A percentile compares a stretch with the other conserved stretches of the same genome.
Conservation (phyloP, 129 eudicot genomes). For the Pulicaria dysenterica region DNA sequence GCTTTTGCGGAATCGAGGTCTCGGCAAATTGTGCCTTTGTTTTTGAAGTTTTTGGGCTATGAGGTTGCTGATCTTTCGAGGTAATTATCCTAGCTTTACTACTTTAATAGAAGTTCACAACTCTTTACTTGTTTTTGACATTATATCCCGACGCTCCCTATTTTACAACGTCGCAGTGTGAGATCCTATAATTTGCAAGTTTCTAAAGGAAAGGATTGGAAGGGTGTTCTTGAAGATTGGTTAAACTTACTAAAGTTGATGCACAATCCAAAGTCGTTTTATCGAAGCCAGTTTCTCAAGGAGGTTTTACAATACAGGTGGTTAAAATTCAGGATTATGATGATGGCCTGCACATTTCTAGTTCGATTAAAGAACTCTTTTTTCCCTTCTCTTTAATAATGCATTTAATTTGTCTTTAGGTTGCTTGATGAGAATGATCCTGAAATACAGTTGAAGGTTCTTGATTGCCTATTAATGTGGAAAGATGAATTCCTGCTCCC, state of each 20-base stretch:
- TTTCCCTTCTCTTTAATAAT: no score
- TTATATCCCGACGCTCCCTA: background rate
- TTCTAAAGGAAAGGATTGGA: slow-evolving; percentile 76
- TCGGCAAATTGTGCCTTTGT: slow-evolving; percentile 71
- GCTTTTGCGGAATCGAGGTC: slow-evolving; percentile 62
- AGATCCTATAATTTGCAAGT: slow-evolving; percentile 40
- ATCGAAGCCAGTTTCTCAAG: slow-evolving; percentile 63
- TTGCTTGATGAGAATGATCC: slow-evolving; percentile 86
- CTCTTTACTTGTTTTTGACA: background rate
- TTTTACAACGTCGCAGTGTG: slow-evolving; percentile 51
- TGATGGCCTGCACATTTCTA: background rate
- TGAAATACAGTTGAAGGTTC: slow-evolving; percentile 74
- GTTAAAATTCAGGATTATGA: slow-evolving; percentile 3
- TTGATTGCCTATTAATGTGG: slow-evolving; percentile 89
- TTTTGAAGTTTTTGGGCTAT: slow-evolving; percentile 77
- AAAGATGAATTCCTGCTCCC: slow-evolving; percentile 68
- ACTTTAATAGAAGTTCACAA: background rate
- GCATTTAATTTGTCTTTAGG: slow-evolving; percentile 41
- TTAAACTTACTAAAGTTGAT: slow-evolving; percentile 59
- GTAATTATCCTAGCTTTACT: slow-evolving; percentile 32
- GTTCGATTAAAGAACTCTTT: background rate
- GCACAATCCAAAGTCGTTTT: slow-evolving; percentile 67
- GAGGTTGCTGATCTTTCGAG: slow-evolving; percentile 47
- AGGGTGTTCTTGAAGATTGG: slow-evolving; percentile 78
- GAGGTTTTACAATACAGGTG: slow-evolving; percentile 78